Conservation (phyloP, 495 filamentous ascomycete species). For the Penicillium atrosanguineum region DNA sequence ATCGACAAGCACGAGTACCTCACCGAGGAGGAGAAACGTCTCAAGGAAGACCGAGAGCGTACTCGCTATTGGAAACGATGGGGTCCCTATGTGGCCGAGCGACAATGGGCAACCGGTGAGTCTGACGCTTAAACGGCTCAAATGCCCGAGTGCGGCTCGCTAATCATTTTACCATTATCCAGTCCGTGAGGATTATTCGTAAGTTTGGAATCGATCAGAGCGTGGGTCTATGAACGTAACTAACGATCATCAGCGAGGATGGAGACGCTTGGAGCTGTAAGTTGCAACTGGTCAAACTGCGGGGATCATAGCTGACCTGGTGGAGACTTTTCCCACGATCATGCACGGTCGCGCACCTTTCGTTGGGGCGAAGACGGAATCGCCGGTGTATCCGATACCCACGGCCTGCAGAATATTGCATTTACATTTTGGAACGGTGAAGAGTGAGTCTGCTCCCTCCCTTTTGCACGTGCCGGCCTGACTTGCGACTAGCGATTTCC, state of each 20-base stretch:
- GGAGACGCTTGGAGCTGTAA: constrained; percentile 95
- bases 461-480: neutral
- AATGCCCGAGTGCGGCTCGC: constrained; percentile 10
- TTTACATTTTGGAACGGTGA: constrained; percentile 98
- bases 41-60: constrained; percentile 74
- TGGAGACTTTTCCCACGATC: constrained; percentile 87
- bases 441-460: constrained; percentile 59
- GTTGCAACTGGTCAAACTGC: constrained; percentile 29
- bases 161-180: constrained; percentile 26
- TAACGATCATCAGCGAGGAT: constrained; percentile 49
- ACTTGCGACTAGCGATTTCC: constrained; percentile 61
- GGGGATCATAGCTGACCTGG: constrained; percentile 1
- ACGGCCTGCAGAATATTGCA: constrained; percentile 84
- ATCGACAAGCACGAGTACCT: constrained; percentile 81
- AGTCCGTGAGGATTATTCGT: constrained; percentile 96
- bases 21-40: constrained; percentile 81
- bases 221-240: neutral
- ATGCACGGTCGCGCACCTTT: constrained; percentile 81
- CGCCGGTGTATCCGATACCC: constrained; percentile 89
- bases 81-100: constrained; percentile 62
- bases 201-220: constrained; percentile 29
- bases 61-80: constrained; percentile 87
- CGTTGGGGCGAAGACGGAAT: constrained; percentile 98
- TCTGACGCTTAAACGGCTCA: constrained; percentile 6
- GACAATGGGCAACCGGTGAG: constrained; percentile 88